Base-by-base conservation (phyloP, 2,329 filamentous ascomycete genomes). In the Apiospora phragmitis region DNA sequence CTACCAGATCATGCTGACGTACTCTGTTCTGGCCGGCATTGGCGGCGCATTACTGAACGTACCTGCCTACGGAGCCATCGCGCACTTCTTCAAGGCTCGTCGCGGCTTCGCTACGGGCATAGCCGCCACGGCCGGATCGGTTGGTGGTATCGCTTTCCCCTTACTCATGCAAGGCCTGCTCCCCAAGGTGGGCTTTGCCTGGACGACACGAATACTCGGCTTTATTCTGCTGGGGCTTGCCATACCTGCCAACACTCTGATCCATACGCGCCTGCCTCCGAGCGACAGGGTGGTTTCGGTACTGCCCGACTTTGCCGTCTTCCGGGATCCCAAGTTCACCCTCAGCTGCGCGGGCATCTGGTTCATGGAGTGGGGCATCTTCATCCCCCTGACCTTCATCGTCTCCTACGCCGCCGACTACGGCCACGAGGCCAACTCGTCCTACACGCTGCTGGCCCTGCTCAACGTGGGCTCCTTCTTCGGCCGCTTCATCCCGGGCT, bases 391-490 rank as follows among this genome's bases (percentile, higher is more conserved):
- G 0, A 83, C 83, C 1, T 79, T 86, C 8, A 75, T 87, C 1
- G 85, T 85, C 0, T 85, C 84, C 0, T 86, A 86, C 71, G 82
- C 82, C 2, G 82, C 55, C 0, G 74, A 72, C 29, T 65, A 65
- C 43, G 42, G 38, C 45, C 55, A 32, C 38, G 55, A 47, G 29
- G 21, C 18, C 47, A 68, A 14, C 45, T 67, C 47, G 47, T 35
- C 47, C 8, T 71, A 66, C 42, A 68, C 65, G 18, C 83, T 93
- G 65, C 83, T 93, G 29, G 88, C 90, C 7, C 87, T 93, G 69
- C 83, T 94, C 76, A 93, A 93, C 75, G 90, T 86, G 1, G 91
- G 90, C 35, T 90, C 88, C 0, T 87, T 89, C 71, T 83, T 93
- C 29, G 92, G 92, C 5, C 86, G 92, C 68, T 90, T 87, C 83